Evolutionary conservation across 2,329 filamentous ascomycete genomes (phyloP), one percentile per base, ranked within the genome.

Genomic region (Diaporthe citrichinensis): DNA sequence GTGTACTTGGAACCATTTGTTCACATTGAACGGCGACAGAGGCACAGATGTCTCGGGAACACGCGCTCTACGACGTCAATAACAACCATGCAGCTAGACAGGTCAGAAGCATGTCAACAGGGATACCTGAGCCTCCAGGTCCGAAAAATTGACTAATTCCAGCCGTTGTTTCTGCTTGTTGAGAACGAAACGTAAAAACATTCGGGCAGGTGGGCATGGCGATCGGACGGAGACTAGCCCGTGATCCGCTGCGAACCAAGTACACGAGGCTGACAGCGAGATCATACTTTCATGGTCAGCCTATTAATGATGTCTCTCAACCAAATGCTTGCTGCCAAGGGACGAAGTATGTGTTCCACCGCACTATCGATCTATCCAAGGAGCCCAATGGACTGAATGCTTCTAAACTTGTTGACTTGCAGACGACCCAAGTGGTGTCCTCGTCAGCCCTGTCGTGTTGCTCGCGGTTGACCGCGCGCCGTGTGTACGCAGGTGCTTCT

Each of bases 1-100:
- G 71, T 59, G 49, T 73, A 55, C 14, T 55, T 31, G 39, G 58
- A 55, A 72, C n/a, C 53, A 65, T 57, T 65, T 65, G 71, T 73
- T 59, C 44, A 53, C 23, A 55, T 73, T 55, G 17, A 44, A 44
- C 14, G 59, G 34, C 34, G 57, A 62, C 25, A 28, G 71, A 53
- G 58, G 34, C 28, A 55, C 28, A 25, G 36, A 55, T 57, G 25
- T 59, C 55, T 72, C 58, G 20, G 36, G 46, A 25, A n/a, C 15
- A 41, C n/a, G 51, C 34, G 25, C 71, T 65, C 36, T 73, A 57
- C 36, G 59, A 44, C 39, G 25, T 59, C 36, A 46, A 65, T 36
- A 61, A 46, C 36, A 65, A 44, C 14, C 59, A 46, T 44, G 71
- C 71, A 55, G 71, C 36, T 53, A 41, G 58, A 55, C 25, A 20